Conservation (phyloP, 2,329 filamentous ascomycete genomes). For the Aspergillus sojae region DNA sequence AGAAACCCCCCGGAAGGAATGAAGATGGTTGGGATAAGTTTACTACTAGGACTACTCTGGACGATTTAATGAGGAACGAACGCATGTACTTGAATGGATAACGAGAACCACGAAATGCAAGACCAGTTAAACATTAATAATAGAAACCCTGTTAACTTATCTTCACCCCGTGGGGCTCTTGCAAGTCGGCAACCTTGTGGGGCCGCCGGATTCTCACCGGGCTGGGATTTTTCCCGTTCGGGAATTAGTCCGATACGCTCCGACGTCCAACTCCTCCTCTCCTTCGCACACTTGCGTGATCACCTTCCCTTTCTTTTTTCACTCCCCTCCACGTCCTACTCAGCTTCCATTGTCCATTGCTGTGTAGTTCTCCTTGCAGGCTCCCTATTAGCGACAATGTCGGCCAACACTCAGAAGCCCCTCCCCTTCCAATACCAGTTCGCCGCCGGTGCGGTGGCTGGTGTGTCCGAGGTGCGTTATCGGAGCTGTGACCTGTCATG, state of each 20-base stretch:
- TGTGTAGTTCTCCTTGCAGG: neutral
- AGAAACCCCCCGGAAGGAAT: slow-evolving; percentile 4
- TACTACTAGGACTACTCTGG: slow-evolving; percentile 14
- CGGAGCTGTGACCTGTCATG: neutral
- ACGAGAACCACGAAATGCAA: neutral
- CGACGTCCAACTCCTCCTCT: neutral
- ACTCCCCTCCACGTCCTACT: slow-evolving; percentile 3
- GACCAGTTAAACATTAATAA: neutral
- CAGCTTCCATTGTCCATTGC: slow-evolving; percentile 3
- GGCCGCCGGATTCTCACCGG: slow-evolving; percentile 1
- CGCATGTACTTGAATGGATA: neutral
- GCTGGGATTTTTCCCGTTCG: slow-evolving; percentile 13
- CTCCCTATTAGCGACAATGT: slow-evolving; percentile 54
- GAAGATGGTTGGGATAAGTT: slow-evolving; percentile 10
- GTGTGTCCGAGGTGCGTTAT: slow-evolving; percentile 86
- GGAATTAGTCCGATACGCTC: slow-evolving; percentile 12
- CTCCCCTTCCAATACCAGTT: slow-evolving; percentile 95
- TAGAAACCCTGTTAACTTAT: neutral
- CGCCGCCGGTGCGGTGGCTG: slow-evolving; percentile 91
- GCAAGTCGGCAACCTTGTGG: slow-evolving; percentile 1
- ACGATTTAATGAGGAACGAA: slow-evolving; percentile 2
- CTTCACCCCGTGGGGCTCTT: slow-evolving; percentile 8
- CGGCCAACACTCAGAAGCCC: slow-evolving; percentile 66
- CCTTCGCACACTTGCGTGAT: slow-evolving; percentile 5
- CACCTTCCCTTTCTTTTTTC: slow-evolving; percentile 11